phyloP scores from a whole-genome alignment of 805 yeast species.

The Cyberlindnera suaveolens region DNA sequence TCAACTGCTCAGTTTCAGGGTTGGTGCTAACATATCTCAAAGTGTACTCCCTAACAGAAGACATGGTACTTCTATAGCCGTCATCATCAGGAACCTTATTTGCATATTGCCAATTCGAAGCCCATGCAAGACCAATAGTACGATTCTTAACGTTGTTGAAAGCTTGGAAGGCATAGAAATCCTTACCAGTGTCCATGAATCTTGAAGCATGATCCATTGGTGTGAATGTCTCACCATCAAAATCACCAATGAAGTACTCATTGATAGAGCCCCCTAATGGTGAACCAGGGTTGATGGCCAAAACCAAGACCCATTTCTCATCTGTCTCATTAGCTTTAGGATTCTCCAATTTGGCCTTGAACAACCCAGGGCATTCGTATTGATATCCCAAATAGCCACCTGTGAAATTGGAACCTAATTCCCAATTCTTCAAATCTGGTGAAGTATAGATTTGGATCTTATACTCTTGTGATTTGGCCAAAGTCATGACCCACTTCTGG shows the following conservation, averaged over 20 bases:
- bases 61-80: conserved; percentile 31
- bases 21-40: conserved; percentile 23
- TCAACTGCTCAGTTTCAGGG: conserved; percentile 19
- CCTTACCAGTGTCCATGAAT: conserved; percentile 31
- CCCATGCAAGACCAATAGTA: conserved; percentile 35
- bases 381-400: conserved; percentile 30
- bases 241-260: conserved; percentile 36
- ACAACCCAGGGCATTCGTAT: conserved; percentile 37
- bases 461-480: conserved; percentile 26
- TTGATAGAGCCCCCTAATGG: conserved; percentile 35
- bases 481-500: conserved; percentile 27
- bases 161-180: conserved; percentile 34
- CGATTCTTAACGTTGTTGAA: conserved; percentile 24
- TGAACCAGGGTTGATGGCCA: conserved; percentile 37
- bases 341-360: conserved; percentile 10
- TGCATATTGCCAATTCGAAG: conserved; percentile 37
- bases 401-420: conserved; percentile 23
- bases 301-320: conserved; percentile 31
- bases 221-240: conserved; percentile 32
- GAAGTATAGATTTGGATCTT: conserved; percentile 26
- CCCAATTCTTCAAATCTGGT: conserved; percentile 24
- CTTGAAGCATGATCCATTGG: conserved; percentile 26
- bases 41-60: conserved; percentile 27
- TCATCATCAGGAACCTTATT: conserved; percentile 29
- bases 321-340: conserved; percentile 9